Evolutionary conservation across 2,329 filamentous ascomycete species (phyloP), one percentile per base, ranked within the genome.

Genomic region (Ascosphaera aggregata): DNA sequence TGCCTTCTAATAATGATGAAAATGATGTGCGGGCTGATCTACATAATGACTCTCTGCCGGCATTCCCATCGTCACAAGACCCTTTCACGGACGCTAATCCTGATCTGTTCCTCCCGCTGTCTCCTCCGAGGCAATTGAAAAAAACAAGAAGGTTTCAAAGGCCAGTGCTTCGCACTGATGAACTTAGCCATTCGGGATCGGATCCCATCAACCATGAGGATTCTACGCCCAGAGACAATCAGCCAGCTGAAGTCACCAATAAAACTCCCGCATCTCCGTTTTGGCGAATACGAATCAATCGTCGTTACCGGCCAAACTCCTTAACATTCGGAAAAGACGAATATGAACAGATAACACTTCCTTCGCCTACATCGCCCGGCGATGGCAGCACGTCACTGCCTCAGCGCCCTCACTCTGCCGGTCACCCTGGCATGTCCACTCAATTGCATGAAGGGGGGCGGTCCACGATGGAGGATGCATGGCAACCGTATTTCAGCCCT

Each of bases 401-500:
- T 35, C 34, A 5, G 34, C 34, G 34, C n/a, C 34, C 34, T 7
- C 9, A 18, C 18, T 16, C 34, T 5, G 34, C 34, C n/a, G 34
- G 34, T 35, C 7, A 35, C n/a, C 16, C 16, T 15, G 34, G 34
- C 7, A 35, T 35, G 34, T 7, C 18, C n/a, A 35, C n/a, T 8
- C 7, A 35, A 18, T 18, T 9, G 5, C 34, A 18, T 9, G 34
- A 35, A 35, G 9, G 34, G 34, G 34, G 16, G 34, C 5, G 7
- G 7, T 35, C 34, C 16, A 8, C 34, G 9, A 35, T 35, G 34
- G 34, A 35, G n/a, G 18, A 35, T 35, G 34, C 34, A 16, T 35
- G 34, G 34, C 34, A 16, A 15, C 34, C 34, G n/a, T 35, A 35
- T 35, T 35, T 35, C 34, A 35, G 34, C n/a, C 34, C 34, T 9